Evolutionary conservation across 768 basidiomycete species (phyloP).

Genomic region (Tephrocybe sp.): DNA sequence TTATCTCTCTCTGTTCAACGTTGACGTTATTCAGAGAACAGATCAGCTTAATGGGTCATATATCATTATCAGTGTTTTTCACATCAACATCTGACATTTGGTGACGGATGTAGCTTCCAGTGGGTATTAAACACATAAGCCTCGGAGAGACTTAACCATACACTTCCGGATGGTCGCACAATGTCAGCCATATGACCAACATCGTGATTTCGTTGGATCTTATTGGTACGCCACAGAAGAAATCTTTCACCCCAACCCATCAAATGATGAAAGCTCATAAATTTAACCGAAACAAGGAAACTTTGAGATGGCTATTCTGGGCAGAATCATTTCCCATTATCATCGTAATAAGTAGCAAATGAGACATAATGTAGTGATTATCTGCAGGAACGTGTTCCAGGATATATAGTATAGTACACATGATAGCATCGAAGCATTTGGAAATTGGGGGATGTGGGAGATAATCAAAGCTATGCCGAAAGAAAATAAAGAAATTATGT

Average conservation of each 20-base stretch:
- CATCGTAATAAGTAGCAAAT: not conserved
- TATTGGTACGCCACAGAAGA: constrained; percentile 16
- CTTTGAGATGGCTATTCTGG: not conserved
- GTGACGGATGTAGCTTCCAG: constrained; percentile 5
- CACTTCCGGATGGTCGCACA: constrained; percentile 1
- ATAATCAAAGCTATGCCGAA: not conserved
- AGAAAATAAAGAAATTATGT: not conserved
- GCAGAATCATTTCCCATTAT: not conserved
- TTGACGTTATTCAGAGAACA: not conserved
- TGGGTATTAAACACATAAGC: constrained; percentile 1
- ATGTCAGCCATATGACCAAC: constrained; percentile 7
- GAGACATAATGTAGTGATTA: constrained; percentile 5
- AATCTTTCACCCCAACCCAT: not conserved
- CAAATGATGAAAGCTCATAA: not conserved
- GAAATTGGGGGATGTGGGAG: not conserved
- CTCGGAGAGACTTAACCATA: not conserved
- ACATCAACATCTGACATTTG: constrained; percentile 14
- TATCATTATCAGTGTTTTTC: constrained; percentile 1
- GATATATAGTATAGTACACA: constrained; percentile 16
- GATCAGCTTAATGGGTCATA: constrained; percentile 7
- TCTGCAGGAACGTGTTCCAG: constrained; percentile 7
- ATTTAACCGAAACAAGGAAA: not conserved
- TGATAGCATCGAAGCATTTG: constrained; percentile 4
- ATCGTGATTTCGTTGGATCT: constrained; percentile 6
- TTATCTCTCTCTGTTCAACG: not conserved